Percentiles rank a stretch among this genome's conserved stretches.
Evolutionary conservation across 2,329 filamentous ascomycete genomes (phyloP).

Genomic region (Diaporthe citri): DNA sequence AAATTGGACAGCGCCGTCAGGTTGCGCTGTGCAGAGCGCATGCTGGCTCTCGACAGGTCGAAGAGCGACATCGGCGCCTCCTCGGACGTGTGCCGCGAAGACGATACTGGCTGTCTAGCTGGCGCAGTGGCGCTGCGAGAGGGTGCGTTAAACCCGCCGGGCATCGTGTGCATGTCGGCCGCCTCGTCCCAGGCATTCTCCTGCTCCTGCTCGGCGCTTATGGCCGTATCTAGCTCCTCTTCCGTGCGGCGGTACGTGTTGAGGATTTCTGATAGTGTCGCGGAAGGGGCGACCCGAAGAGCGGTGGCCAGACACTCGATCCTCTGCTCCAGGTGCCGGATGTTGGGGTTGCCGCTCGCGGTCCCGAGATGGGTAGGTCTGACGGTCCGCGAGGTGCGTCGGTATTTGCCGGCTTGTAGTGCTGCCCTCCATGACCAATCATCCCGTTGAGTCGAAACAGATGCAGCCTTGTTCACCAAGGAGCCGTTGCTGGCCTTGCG

Average conservation of each 20-base stretch:
- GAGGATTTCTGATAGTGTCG: slow-evolving; percentile 80
- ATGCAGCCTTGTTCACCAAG: slow-evolving; percentile 35
- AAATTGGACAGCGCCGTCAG: slow-evolving; percentile 68
- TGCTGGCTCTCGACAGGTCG: slow-evolving; percentile 72
- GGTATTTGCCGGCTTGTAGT: slow-evolving; percentile 81
- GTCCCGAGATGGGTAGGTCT: slow-evolving; percentile 72
- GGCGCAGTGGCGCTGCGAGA: slow-evolving; percentile 52
- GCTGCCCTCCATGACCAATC: slow-evolving; percentile 85
- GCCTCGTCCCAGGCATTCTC: slow-evolving; percentile 79
- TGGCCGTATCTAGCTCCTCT: slow-evolving; percentile 77
- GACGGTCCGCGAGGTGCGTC: slow-evolving; percentile 65
- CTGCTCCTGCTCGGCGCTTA: slow-evolving; percentile 75
- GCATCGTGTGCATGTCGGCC: slow-evolving; percentile 70
- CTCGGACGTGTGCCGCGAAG: slow-evolving; percentile 55
- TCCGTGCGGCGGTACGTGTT: slow-evolving; percentile 82
- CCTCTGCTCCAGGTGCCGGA: slow-evolving; percentile 82
- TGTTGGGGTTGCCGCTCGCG: slow-evolving; percentile 68
- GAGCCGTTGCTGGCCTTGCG: slow-evolving; percentile 45
- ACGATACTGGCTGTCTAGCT: slow-evolving; percentile 59
- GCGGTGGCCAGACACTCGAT: slow-evolving; percentile 85
- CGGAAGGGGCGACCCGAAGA: slow-evolving; percentile 77
- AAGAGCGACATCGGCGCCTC: slow-evolving; percentile 76
- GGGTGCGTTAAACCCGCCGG: slow-evolving; percentile 63
- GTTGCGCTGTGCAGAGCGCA: slow-evolving; percentile 69
- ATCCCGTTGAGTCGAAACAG: slow-evolving; percentile 55